Percentiles rank a stretch among this genome's conserved stretches.
phyloP scores from a whole-genome alignment of 805 yeast species.

The Yarrowia sp. region DNA sequence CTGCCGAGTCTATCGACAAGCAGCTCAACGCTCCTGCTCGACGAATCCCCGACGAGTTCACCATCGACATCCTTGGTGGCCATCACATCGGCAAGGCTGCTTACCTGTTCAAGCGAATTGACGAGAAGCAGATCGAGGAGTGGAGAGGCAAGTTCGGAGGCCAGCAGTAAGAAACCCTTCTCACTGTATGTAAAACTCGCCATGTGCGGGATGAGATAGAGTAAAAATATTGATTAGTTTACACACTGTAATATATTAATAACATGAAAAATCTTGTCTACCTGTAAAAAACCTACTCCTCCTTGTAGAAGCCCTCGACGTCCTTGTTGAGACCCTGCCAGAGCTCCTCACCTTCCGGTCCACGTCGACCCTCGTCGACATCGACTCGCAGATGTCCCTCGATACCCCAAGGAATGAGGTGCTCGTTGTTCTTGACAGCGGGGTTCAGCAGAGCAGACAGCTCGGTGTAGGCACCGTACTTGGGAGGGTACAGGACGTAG shows the following conservation, averaged over 20 bases:
- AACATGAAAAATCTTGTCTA: neutral
- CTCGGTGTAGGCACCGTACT: slow-evolving; percentile 49
- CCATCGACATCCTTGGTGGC: slow-evolving; percentile 65
- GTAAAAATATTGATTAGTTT: neutral
- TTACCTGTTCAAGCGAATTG: slow-evolving; percentile 89
- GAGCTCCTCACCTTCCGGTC: slow-evolving; percentile 39
- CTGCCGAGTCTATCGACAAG: slow-evolving; percentile 63
- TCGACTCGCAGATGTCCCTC: slow-evolving; percentile 44
- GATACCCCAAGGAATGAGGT: slow-evolving; percentile 47
- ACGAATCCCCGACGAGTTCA: slow-evolving; percentile 72
- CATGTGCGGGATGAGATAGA: neutral
- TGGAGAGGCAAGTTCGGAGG: slow-evolving; percentile 92
- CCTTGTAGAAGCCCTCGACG: slow-evolving; percentile 16
- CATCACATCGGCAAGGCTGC: slow-evolving; percentile 89
- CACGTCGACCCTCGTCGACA: slow-evolving; percentile 38
- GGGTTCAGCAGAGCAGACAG: slow-evolving; percentile 47
- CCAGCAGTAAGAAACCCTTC: neutral
- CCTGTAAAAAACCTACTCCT: too few species aligned
- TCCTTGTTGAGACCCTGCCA: slow-evolving; percentile 42
- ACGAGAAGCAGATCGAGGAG: slow-evolving; percentile 77
- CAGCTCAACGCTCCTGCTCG: slow-evolving; percentile 82
- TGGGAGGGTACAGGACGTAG: slow-evolving; percentile 32
- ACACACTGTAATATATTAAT: neutral
- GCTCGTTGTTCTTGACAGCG: slow-evolving; percentile 42
- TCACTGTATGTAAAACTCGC: neutral